These are phyloP conservation scores for Pythium folliculosum DNA, from an alignment of 352 stramenopile species.

Conservation along the genomic window DNA sequence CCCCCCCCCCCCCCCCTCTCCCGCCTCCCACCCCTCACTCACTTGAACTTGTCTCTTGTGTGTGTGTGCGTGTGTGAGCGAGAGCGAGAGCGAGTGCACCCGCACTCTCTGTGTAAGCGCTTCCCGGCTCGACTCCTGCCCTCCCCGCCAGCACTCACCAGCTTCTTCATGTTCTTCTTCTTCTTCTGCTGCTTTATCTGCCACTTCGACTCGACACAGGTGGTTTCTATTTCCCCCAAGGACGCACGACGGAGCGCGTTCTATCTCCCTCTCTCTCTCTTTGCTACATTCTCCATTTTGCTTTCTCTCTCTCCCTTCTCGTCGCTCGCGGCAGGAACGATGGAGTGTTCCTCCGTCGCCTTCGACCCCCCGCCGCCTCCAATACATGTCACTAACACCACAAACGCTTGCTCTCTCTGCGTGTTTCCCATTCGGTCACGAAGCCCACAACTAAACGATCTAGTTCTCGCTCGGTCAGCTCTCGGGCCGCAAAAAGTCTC, in stretches of 20 bases:
- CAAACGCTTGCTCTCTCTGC: neutral
- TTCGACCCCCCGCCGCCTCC: slow-evolving; percentile 10
- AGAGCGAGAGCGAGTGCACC: neutral
- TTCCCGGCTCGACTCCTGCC: neutral
- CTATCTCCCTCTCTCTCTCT: slow-evolving; percentile 1
- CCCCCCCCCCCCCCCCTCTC: neutral
- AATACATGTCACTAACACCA: neutral
- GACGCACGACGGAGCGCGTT: neutral
- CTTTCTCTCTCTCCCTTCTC: neutral
- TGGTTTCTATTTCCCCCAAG: no score
- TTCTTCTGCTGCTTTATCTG: neutral
- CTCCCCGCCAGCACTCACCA: neutral
- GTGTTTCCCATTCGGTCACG: neutral
- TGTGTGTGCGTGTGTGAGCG: slow-evolving; percentile 8
- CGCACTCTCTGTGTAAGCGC: neutral
- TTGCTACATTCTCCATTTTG: neutral
- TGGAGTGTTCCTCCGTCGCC: no score
- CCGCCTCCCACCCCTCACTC: neutral
- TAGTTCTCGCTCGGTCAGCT: neutral
- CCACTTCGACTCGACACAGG: neutral
- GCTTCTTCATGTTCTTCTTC: neutral
- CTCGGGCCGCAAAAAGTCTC: slow-evolving; percentile 48
- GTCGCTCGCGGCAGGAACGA: no score
- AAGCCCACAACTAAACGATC: neutral
- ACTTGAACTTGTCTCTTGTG: slow-evolving; percentile 1